These are phyloP conservation scores for Porogramme epimiltina DNA, from an alignment of 1,284 basidiomycete genomes.

Conservation along the genomic window DNA sequence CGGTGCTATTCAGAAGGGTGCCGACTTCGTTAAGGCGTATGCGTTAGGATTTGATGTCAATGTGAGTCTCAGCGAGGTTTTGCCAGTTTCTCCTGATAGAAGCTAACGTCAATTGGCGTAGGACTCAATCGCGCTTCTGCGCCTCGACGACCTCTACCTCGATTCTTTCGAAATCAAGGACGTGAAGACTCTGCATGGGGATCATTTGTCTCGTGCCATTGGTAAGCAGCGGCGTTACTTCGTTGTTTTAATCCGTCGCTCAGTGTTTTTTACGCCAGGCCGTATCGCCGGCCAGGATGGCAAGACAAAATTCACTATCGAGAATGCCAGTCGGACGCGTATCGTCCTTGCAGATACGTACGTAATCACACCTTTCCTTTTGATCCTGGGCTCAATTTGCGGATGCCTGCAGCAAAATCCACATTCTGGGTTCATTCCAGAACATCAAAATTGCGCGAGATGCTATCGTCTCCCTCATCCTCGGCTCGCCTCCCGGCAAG, in stretches of 20 bases:
- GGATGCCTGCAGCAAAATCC: constrained; percentile 78
- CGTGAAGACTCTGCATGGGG: constrained; percentile 96
- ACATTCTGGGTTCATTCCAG: constrained; percentile 92
- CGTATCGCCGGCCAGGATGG: constrained; percentile 98
- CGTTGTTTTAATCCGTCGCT: neutral
- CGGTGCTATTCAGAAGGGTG: constrained; percentile 94
- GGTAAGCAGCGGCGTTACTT: constrained; percentile 48
- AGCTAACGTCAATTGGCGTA: constrained; percentile 37
- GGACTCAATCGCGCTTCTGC: constrained; percentile 94
- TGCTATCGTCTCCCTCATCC: constrained; percentile 92
- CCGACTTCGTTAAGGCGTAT: constrained; percentile 96
- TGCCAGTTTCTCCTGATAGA: neutral
- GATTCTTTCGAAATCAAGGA: constrained; percentile 99
- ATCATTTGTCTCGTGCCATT: constrained; percentile 95
- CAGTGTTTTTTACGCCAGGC: constrained; percentile 44
- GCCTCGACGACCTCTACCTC: constrained; percentile 95
- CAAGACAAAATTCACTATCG: constrained; percentile 98
- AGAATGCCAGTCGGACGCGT: constrained; percentile 94
- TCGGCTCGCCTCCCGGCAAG: constrained; percentile 96
- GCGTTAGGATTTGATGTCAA: constrained; percentile 94
- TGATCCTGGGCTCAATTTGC: neutral
- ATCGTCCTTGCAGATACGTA: constrained; percentile 97
- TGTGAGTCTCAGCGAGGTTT: constrained; percentile 45
- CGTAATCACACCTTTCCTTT: constrained; percentile 34
- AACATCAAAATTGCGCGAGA: constrained; percentile 98